Conservation (phyloP, 2,329 filamentous ascomycete genomes). For the Aspergillus fumigatiaffinis region DNA sequence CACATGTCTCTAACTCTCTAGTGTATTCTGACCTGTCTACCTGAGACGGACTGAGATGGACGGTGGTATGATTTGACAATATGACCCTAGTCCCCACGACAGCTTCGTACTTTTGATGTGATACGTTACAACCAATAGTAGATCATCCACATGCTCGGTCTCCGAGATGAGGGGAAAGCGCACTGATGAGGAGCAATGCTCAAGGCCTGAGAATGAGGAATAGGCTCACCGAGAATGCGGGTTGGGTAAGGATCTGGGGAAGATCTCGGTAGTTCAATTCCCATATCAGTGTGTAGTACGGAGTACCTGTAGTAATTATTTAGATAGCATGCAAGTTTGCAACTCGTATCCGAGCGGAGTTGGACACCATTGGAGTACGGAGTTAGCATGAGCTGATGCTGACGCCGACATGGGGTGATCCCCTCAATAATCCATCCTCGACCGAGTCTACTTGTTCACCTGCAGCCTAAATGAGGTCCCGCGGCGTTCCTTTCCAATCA, state of each 20-base stretch:
- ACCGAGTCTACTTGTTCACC: neutral
- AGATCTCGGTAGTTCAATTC: neutral
- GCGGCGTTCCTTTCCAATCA: neutral
- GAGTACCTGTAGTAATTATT: too few species aligned
- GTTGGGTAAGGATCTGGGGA: constrained; percentile 21
- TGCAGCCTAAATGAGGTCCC: neutral
- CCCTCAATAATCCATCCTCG: neutral
- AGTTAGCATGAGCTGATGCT: neutral
- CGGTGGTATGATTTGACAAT: neutral
- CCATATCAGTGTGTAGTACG: neutral
- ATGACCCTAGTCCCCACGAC: too few species aligned
- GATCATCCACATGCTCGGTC: neutral
- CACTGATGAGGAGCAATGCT: neutral
- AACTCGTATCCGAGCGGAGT: neutral
- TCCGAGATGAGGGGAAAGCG: neutral
- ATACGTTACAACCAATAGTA: neutral
- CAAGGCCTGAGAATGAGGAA: constrained; percentile 2
- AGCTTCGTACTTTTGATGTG: neutral
- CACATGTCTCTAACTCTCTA: neutral
- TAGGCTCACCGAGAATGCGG: constrained; percentile 22
- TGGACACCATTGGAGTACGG: neutral
- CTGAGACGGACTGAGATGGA: neutral
- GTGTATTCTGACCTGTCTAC: neutral
- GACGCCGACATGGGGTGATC: neutral
- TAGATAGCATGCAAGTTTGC: too few species aligned